Evolutionary conservation across 2,329 filamentous ascomycete species (phyloP), one percentile per base, ranked within the genome.

Genomic region (Dactylellina drechsleri): DNA sequence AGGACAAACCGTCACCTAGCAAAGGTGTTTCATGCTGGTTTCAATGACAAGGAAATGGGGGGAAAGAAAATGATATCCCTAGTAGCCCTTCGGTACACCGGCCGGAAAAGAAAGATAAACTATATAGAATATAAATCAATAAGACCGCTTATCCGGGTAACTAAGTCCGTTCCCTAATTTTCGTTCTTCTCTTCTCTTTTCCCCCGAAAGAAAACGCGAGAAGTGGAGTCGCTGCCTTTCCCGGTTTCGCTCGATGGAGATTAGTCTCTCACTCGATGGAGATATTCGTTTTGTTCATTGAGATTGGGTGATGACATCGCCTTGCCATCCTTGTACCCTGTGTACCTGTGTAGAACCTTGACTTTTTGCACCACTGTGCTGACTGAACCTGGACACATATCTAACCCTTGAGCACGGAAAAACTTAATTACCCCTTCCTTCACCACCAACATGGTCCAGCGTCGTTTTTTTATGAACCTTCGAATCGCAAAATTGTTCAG

Each of bases 11-110:
- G 36, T 28, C 15, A 26, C 43, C 47, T 18, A 18, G 16, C 40
- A 41, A 61, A 45, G 31, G 15, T 66, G 62, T 74, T 74, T 74
- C 70, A 67, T 62, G 49, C 70, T 54, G 23, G 70, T 74, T 74
- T 74, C 70, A 74, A 67, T 67, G 64, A 26, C 54, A 73, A 36
- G 53, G 66, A 56, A 43, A 54, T 41, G 1, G 23, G 20, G 26
- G 13, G 13, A 47, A n/a, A 52, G 53, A 66, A 66, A 43, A 36
- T 18, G 31, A 18, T 70, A 57, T 62, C 66, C 61, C 31, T 5
- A 36, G 31, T 10, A 7, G 31, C 1, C 10, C 31, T 59, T 53
- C 50, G 54, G 58, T 26, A 36, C 26, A n/a, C 15, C 13, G 13
- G 26, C 43, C 65, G 56, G 65, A 68, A 61, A 68, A 68, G 65